Conservation (phyloP, 1,284 basidiomycete species). For the Sphaerobolus stellatus region DNA sequence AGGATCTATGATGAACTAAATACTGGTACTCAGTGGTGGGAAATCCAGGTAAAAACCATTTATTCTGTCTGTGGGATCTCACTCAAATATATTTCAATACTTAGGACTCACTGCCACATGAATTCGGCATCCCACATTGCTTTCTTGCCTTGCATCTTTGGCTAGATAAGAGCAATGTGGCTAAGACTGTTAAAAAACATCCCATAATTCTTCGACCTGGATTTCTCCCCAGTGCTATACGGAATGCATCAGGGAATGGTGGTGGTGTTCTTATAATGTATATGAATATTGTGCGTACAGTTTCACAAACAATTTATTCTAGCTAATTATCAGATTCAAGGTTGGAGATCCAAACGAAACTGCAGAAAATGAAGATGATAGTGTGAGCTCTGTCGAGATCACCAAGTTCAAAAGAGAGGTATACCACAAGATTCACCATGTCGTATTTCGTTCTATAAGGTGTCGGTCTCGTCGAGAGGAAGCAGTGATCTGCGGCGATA, state of each 20-base stretch:
- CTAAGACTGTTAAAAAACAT: slow-evolving; percentile 26
- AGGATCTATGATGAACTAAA: slow-evolving; percentile 27
- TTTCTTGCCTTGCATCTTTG: slow-evolving; percentile 31
- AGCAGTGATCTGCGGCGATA: slow-evolving; percentile 24
- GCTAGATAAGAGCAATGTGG: slow-evolving; percentile 31
- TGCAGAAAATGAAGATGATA: slow-evolving; percentile 14
- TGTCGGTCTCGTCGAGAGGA: slow-evolving; percentile 23
- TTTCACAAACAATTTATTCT: slow-evolving; percentile 2
- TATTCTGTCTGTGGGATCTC: not conserved
- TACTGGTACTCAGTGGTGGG: no score
- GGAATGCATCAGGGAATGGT: slow-evolving; percentile 35
- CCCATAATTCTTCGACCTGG: slow-evolving; percentile 27
- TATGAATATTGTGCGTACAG: slow-evolving; percentile 24
- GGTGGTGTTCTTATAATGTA: slow-evolving; percentile 21
- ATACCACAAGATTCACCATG: slow-evolving; percentile 25
- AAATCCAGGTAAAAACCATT: slow-evolving; percentile 20
- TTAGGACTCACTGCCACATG: no score
- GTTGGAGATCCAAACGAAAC: slow-evolving; percentile 24
- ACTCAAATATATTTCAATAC: slow-evolving; percentile 4
- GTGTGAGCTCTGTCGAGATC: slow-evolving; percentile 17
- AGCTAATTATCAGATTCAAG: not conserved
- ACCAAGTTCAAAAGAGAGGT: slow-evolving; percentile 27
- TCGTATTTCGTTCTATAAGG: slow-evolving; percentile 21
- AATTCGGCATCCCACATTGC: slow-evolving; percentile 22
- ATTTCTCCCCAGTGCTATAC: slow-evolving; percentile 25